Base-by-base conservation (phyloP, 1,284 basidiomycete species). In the Mrakiaceae sp. region DNA sequence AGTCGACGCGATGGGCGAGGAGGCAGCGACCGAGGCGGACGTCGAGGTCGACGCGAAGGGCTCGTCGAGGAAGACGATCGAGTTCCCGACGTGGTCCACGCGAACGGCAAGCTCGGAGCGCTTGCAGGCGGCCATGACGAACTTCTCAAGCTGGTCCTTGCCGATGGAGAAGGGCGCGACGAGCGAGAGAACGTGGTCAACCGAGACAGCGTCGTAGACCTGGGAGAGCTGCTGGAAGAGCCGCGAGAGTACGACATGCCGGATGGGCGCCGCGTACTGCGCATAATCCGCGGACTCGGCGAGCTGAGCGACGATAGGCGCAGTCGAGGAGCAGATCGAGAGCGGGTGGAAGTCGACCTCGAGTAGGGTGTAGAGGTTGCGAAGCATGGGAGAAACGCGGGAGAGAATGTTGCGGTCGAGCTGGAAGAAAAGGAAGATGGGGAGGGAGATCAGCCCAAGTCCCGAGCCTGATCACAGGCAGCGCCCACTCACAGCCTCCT, bases 301-400 rank as follows among this genome's bases (percentile, higher is more conserved):
- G 65, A 96, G 83, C 7, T 79, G 74, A 61, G 82, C 78, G 64
- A 98, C 83, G 69, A 97, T 81, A 11, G 94, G 92, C 11, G 90
- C 86, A 61, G 94, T 87, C 71, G 84, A 83, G 12, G 82, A 78
- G 75, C 90, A 93, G 66, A 98, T 87, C 0, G 85, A 87, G 67
- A 97, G 83, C 1, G 96, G 96, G 75, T 98, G 92, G 76, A 98
- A 98, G 51, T 93, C 88, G 66, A 89, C 87, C 78, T 97, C 92
- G 71, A 99, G 84, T 64, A 95, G 84, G 73, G 87, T 83, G 80
- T 98, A 97, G 50, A 98, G 82, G 50, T 84, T 79, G 73, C 88
- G 88, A 72, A 98, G 77, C 59, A 83, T 79, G 2, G 91, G 87
- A 0, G 88, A 87, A 61, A 93, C 81, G 66, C 78, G 83, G 74